phyloP scores from a whole-genome alignment of 495 filamentous ascomycete species.

The Neurospora sp. region DNA sequence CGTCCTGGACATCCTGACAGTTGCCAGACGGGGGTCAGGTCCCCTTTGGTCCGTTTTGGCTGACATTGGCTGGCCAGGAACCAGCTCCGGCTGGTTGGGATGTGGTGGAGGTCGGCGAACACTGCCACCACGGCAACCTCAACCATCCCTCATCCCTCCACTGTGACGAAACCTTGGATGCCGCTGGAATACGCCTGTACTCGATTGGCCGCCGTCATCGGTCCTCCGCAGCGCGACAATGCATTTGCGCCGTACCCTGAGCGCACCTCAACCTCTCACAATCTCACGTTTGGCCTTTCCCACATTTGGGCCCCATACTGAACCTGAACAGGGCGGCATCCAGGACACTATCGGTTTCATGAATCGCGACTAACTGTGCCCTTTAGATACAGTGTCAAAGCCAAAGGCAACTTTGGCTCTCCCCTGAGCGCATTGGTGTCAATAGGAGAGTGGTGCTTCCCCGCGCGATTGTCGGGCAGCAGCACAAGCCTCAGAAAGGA shows the following conservation, averaged over 20 bases:
- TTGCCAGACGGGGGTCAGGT: not conserved
- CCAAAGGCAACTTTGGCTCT: not conserved
- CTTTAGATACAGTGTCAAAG: not conserved
- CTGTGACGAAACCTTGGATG: not conserved
- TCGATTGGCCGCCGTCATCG: not conserved
- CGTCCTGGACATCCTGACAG: not conserved
- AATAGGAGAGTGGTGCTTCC: not conserved
- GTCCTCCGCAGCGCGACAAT: not conserved
- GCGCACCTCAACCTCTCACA: not conserved
- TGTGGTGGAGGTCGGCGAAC: constrained; percentile 5
- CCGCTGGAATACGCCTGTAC: not conserved
- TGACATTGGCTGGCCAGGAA: not conserved
- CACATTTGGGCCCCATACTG: not conserved
- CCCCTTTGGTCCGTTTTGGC: not conserved
- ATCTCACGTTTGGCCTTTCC: not conserved
- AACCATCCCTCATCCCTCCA: not conserved
- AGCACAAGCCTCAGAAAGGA: constrained; percentile 8
- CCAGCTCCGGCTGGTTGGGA: not conserved
- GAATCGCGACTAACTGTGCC: not conserved
- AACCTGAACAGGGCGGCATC: not conserved
- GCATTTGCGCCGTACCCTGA: not conserved
- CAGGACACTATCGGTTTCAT: not conserved
- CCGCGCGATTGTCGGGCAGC: not conserved
- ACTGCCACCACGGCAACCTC: not conserved
- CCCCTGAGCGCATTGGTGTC: not conserved